Base-by-base conservation (phyloP, 805 yeast species). In the Kuraishia floccosa region DNA sequence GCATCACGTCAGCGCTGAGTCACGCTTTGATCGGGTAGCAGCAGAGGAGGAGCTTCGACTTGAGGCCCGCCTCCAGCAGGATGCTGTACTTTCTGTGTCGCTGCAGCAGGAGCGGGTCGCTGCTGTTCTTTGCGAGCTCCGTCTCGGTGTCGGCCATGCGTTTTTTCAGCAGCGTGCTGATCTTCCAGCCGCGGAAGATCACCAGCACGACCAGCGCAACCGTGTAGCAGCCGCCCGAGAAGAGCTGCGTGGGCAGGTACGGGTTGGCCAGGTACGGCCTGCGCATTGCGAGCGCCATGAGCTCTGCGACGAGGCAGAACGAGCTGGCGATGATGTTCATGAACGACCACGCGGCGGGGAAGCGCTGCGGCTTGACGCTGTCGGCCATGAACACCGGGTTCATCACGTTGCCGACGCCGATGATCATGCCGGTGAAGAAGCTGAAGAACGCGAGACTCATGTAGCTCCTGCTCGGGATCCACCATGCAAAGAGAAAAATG, bases 211-310 rank as follows among this genome's bases (percentile, higher is more conserved):
- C 68, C 28, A 68, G 48, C 9, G 9, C 10, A 7, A 19, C 22
- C 7, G 22, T 10, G 9, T 7, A 7, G 10, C 22, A 19, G 22
- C 22, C 7, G 3, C 81, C 84, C 4, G 74, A 64, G 46, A 73
- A 75, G 2, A 75, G 58, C 42, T 76, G 84, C 2, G 79, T 62
- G 39, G 75, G 65, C 20, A 68, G 49, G 40, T 66, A 77, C 7
- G 42, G 34, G 28, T 53, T 35, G 10, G 7, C 22, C 10, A 19
- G 22, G 7, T 7, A 19, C 9, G 7, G 7, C 9, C 10, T 19
- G 7, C 11, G 16, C 28, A 53, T 31, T 12, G 38, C 40, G 30
- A 53, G 36, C 0, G 54, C 56, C 10, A 47, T 49, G 22, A 47
- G 49, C 35, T 53, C 58, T 13, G 49, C 39, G 24, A 44, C 36